Evolutionary conservation across 2,329 filamentous ascomycete genomes (phyloP).

Genomic region (Ceratocystis destructans): DNA sequence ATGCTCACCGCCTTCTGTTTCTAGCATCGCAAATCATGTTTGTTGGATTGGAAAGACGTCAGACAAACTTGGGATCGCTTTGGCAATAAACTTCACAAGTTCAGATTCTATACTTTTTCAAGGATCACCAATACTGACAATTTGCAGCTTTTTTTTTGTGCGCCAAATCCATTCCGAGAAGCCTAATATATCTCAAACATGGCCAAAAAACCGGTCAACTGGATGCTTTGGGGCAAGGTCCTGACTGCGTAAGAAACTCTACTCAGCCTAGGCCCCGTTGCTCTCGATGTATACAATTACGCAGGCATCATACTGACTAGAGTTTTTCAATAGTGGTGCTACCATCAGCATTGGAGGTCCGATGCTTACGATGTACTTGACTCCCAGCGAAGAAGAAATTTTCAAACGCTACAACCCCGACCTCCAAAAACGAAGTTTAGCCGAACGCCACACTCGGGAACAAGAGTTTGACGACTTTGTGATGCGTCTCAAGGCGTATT

Average conservation of each 20-base stretch:
- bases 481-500: constrained; percentile 67
- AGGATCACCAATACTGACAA: not conserved
- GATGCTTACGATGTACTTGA: constrained; percentile 63
- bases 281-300: not conserved
- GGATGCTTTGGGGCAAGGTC: constrained; percentile 56
- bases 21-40: constrained; percentile 11
- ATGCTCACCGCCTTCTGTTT: constrained; percentile 13
- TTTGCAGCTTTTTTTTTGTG: not conserved
- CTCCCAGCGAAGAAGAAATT: constrained; percentile 81
- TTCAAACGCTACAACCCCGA: constrained; percentile 90
- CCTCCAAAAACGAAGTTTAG: constrained; percentile 76
- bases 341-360: constrained; percentile 71
- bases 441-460: constrained; percentile 58
- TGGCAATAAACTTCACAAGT: not conserved
- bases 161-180: not conserved
- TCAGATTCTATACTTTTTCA: not conserved
- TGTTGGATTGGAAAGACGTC: constrained; percentile 13
- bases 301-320: not conserved
- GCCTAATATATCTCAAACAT: not conserved
- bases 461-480: constrained; percentile 88
- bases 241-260: constrained; percentile 43
- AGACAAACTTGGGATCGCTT: not conserved
- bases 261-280: constrained; percentile 6
- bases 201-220: constrained; percentile 23
- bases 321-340: constrained; percentile 42